Conservation (phyloP, 345 rosid species). For the Citrus unshiu region DNA sequence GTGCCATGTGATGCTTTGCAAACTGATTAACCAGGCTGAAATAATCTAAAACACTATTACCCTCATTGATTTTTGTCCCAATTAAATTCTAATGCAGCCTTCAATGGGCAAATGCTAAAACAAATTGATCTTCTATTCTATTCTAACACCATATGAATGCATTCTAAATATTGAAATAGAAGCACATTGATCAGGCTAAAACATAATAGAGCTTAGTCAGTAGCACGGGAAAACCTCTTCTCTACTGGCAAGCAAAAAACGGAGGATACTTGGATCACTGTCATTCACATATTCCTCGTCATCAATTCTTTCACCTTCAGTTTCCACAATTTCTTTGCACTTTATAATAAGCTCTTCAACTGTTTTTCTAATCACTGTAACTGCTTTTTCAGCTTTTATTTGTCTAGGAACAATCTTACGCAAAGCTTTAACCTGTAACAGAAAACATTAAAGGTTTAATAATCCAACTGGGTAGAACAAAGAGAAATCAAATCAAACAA, state of each 20-base stretch:
- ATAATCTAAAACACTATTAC: not conserved
- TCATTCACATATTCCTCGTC: slow-evolving; percentile 93
- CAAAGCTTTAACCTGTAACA: slow-evolving; percentile 51
- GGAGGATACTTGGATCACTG: slow-evolving; percentile 85
- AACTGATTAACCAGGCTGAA: not conserved
- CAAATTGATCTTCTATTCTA: not conserved
- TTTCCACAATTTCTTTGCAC: slow-evolving; percentile 89
- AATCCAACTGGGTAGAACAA: not conserved
- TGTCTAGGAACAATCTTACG: slow-evolving; percentile 90
- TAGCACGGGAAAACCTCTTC: slow-evolving; percentile 64
- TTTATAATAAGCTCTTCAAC: slow-evolving; percentile 82
- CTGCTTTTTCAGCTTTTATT: slow-evolving; percentile 89
- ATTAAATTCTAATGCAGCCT: not conserved
- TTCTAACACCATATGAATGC: not conserved
- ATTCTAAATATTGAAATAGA: not conserved
- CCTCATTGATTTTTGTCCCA: too few species aligned
- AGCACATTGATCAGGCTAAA: not conserved
- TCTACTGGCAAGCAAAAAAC: slow-evolving; percentile 92
- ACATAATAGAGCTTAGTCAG: too few species aligned
- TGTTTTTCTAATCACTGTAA: slow-evolving; percentile 55
- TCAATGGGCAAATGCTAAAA: not conserved
- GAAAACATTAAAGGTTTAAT: not conserved
- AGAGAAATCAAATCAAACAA: not conserved
- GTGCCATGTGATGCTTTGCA: too few species aligned
- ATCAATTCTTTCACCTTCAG: slow-evolving; percentile 78